A percentile compares a stretch with the other conserved stretches of the same genome.
Conservation (phyloP, 768 basidiomycete species). For the Tricholoma hemisulphureum region DNA sequence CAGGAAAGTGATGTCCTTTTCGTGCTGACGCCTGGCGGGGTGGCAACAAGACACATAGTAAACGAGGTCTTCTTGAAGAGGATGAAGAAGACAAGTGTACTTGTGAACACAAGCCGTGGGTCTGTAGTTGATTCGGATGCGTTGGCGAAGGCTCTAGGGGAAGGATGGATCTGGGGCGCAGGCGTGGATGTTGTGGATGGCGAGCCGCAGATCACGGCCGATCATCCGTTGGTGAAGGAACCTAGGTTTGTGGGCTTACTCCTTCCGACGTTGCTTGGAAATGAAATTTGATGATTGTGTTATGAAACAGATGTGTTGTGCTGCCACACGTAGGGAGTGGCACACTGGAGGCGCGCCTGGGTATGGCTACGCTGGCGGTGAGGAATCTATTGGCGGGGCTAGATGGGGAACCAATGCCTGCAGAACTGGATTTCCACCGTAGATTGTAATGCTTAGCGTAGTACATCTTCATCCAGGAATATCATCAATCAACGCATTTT, state of each 20-base stretch:
- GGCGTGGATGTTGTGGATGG: conserved; percentile 94
- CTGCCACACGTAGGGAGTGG: conserved; percentile 93
- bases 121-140: conserved; percentile 90
- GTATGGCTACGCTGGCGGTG: conserved; percentile 77
- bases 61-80: conserved; percentile 65
- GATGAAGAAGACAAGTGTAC: conserved; percentile 83
- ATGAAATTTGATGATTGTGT: neutral
- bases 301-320: conserved; percentile 61
- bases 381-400: conserved; percentile 65
- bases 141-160: conserved; percentile 72
- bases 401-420: conserved; percentile 52
- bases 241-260: conserved; percentile 48
- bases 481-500: neutral
- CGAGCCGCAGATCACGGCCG: conserved; percentile 70
- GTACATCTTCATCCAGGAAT: neutral
- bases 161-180: conserved; percentile 86
- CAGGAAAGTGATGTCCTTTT: conserved; percentile 80
- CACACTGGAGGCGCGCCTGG: conserved; percentile 77
- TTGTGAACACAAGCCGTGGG: conserved; percentile 86
- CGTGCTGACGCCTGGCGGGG: conserved; percentile 75
- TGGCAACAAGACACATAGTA: conserved; percentile 69
- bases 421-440: conserved; percentile 35
- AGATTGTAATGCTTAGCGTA: conserved; percentile 10
- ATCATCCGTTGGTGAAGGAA: conserved; percentile 80
- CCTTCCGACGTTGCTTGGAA: neutral